Conservation (phyloP, 2,329 filamentous ascomycete species). For the Scedosporium dehoogii region DNA sequence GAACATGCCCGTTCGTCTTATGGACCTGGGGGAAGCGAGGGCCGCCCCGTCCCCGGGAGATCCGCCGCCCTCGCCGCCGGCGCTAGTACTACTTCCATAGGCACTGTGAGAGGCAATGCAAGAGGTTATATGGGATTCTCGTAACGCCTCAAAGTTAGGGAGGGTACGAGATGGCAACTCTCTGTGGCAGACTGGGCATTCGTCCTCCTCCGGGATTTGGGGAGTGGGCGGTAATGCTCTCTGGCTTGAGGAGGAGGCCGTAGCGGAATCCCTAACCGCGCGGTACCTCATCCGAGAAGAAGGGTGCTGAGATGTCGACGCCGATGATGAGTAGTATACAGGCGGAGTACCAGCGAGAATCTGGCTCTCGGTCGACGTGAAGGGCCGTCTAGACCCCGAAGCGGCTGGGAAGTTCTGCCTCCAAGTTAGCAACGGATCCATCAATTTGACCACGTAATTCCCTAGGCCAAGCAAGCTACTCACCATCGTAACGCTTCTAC, state of each 20-base stretch:
- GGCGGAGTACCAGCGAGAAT: constrained; percentile 30
- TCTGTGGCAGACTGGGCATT: constrained; percentile 66
- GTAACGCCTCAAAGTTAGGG: constrained; percentile 41
- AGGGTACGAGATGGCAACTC: constrained; percentile 54
- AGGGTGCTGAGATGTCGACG: constrained; percentile 6
- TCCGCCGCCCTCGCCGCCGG: constrained; percentile 11
- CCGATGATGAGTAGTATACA: constrained; percentile 19
- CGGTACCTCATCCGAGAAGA: constrained; percentile 14
- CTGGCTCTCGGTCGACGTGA: constrained; percentile 26
- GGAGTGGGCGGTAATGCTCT: constrained; percentile 32
- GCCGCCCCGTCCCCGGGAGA: constrained; percentile 9
- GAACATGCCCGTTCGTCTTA: constrained; percentile 50
- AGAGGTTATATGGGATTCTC: constrained; percentile 47
- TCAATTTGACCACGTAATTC: too few relatives aligned
- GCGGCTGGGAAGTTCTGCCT: constrained; percentile 7
- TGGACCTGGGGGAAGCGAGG: constrained; percentile 18
- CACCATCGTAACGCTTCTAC: constrained; percentile 42
- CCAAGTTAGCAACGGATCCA: background rate
- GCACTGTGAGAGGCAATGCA: constrained; percentile 48
- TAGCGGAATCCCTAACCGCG: constrained; percentile 20
- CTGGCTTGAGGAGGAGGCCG: constrained; percentile 24
- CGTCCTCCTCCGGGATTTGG: constrained; percentile 61
- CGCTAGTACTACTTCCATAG: constrained; percentile 28
- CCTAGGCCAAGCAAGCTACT: constrained; percentile 14
- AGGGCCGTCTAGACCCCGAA: constrained; percentile 17